Evolutionary conservation across 345 rosid genomes (phyloP), one percentile per base, ranked within the genome.

Genomic region (Murraya koenigii): DNA sequence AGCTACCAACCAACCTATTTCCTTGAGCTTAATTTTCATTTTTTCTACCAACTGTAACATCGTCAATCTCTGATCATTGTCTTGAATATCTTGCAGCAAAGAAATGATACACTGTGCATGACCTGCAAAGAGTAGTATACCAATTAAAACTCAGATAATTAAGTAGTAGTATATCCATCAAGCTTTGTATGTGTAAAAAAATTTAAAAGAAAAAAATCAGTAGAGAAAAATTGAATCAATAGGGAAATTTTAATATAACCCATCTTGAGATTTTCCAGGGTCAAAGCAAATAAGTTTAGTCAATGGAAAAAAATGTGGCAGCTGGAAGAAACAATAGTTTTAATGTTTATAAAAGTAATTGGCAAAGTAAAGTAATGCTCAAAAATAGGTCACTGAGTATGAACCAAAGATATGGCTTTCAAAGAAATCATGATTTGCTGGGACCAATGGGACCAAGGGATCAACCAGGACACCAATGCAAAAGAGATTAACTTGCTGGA

Each of bases 1-100:
- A 77, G 74, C 68, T 58, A 60, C 41, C 14, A 22, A 78, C 84
- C 47, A 76, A 95, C 99, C 97, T 89, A 88, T 84, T 82, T 89
- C 87, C 83, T 90, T 93, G 74, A 84, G 94, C 89, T 85, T 90
- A 59, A 26, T 81, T 87, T 93, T 95, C 81, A 95, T 74, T 87
- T 89, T 95, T 79, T 95, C 99, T 61, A 92, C 91, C 86, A 95
- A 79, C 81, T 95, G 98, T 85, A 95, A 85, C 98, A 91, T 80
- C 11, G 99, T 95, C 82, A 84, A 67, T 84, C 97, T 91, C 85
- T 90, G 92, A 82, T 92, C 93, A 76, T 89, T 90, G 36, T 87
- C 89, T 77, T 81, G 90, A 82, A 78, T 79, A 77, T 89, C 93
- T 86, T 88, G 93, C 69, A 95, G 87, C 88, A 93, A 78, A 14